Percentiles rank a stretch among this genome's conserved stretches.
phyloP scores from a whole-genome alignment of 1,284 basidiomycete genomes.

The Ganoderma sinense region DNA sequence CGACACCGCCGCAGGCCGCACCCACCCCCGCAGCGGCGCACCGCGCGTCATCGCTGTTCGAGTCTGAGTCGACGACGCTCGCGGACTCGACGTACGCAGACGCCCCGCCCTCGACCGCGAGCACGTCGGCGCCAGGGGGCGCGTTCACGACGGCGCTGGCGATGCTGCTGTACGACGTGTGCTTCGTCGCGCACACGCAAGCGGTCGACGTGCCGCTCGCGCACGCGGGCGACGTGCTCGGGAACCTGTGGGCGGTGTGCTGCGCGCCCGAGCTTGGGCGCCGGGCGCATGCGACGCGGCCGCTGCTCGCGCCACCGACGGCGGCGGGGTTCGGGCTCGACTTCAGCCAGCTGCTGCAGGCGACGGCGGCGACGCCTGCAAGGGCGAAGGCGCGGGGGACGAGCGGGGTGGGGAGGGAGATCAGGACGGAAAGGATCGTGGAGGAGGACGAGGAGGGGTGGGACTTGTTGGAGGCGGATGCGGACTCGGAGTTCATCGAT shows the following conservation, averaged over 20 bases:
- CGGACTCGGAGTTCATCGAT: not conserved
- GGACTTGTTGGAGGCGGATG: conserved; percentile 34
- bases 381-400: conserved; percentile 36
- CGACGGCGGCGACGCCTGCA: conserved; percentile 65
- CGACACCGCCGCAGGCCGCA: conserved; percentile 19
- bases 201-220: conserved; percentile 73
- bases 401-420: conserved; percentile 8
- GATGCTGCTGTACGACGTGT: conserved; percentile 82
- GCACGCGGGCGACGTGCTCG: conserved; percentile 75
- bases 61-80: conserved; percentile 26
- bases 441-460: conserved; percentile 46
- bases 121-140: conserved; percentile 29
- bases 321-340: conserved; percentile 67
- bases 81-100: conserved; percentile 37
- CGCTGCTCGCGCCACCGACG: conserved; percentile 65
- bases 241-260: conserved; percentile 79
- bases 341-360: conserved; percentile 78
- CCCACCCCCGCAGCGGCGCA: conserved; percentile 21
- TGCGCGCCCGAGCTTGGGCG: conserved; percentile 74
- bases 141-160: conserved; percentile 80
- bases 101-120: conserved; percentile 20
- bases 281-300: conserved; percentile 66
- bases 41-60: conserved; percentile 28
- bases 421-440: conserved; percentile 30
- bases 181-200: conserved; percentile 81